Percentiles rank a stretch among this genome's conserved stretches.
Evolutionary conservation across 2,329 filamentous ascomycete genomes (phyloP).

Genomic region (Emericellopsis cladophorae): DNA sequence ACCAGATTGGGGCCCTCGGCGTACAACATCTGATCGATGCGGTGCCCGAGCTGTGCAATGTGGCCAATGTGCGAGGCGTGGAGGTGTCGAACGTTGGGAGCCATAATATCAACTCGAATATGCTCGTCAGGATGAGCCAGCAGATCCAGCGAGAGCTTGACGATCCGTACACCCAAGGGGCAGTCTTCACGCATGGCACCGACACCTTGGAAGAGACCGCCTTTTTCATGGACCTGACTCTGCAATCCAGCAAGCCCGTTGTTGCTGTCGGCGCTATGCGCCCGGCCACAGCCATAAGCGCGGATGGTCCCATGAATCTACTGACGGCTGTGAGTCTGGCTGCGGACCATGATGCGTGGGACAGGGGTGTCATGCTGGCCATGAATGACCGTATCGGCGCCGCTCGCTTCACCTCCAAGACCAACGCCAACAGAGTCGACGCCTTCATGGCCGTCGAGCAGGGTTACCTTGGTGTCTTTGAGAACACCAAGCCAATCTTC

Average conservation of each 20-base stretch:
- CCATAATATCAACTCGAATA: conserved; percentile 30
- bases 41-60: conserved; percentile 39
- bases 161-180: conserved; percentile 27
- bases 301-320: conserved; percentile 51
- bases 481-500: conserved; percentile 46
- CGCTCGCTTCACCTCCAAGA: conserved; percentile 48
- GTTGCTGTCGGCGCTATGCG: conserved; percentile 51
- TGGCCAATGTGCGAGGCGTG: conserved; percentile 40
- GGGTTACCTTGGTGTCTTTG: conserved; percentile 43
- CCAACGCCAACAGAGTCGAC: conserved; percentile 49
- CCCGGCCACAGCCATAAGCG: conserved; percentile 47
- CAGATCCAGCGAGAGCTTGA: conserved; percentile 35
- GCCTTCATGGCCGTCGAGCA: conserved; percentile 47
- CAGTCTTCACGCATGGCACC: conserved; percentile 52
- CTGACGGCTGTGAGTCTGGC: conserved; percentile 47
- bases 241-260: conserved; percentile 45
- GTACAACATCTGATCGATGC: conserved; percentile 38
- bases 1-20: conserved; percentile 28
- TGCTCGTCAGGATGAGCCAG: conserved; percentile 33
- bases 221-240: conserved; percentile 47
- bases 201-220: conserved; percentile 52
- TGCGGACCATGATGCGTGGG: conserved; percentile 24
- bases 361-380: conserved; percentile 45
- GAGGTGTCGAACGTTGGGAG: conserved; percentile 38
- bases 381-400: conserved; percentile 48